Conservation (phyloP, 148 eudicot species). For the Tetragonia tetragonoides region DNA sequence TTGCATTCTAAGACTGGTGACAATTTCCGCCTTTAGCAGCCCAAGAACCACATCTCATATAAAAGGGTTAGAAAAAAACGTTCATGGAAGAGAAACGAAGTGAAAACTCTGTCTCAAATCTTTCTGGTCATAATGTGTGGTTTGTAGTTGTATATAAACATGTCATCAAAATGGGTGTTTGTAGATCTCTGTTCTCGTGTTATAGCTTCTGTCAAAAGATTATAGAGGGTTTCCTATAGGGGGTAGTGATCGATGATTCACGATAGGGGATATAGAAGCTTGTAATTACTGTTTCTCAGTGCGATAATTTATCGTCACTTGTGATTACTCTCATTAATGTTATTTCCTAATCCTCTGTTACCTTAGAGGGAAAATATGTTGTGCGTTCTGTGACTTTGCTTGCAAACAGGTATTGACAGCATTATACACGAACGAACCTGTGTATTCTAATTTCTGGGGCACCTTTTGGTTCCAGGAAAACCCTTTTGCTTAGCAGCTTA, state of each 20-base stretch:
- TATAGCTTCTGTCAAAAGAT: conserved; percentile 16
- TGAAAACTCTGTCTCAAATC: conserved; percentile 17
- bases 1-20: conserved; percentile 11
- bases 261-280: conserved; percentile 21
- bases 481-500: too few relatives aligned
- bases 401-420: too few relatives aligned
- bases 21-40: conserved; percentile 1
- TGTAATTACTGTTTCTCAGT: conserved; percentile 28
- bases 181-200: conserved; percentile 22
- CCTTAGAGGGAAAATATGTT: not conserved
- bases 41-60: conserved; percentile 9
- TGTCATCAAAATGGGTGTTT: conserved; percentile 25
- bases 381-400: too few relatives aligned
- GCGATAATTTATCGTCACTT: conserved; percentile 9
- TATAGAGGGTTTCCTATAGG: conserved; percentile 20
- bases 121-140: conserved; percentile 14
- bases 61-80: not conserved
- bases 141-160: conserved; percentile 26
- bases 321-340: conserved; percentile 18
- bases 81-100: conserved; percentile 19
- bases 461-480: too few relatives aligned
- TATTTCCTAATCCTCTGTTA: too few relatives aligned
- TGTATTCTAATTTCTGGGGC: too few relatives aligned
- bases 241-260: conserved; percentile 11
- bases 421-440: too few relatives aligned